These are phyloP conservation scores for Capsicum pubescens DNA, from an alignment of 257 asterid species.

Conservation along the genomic window DNA sequence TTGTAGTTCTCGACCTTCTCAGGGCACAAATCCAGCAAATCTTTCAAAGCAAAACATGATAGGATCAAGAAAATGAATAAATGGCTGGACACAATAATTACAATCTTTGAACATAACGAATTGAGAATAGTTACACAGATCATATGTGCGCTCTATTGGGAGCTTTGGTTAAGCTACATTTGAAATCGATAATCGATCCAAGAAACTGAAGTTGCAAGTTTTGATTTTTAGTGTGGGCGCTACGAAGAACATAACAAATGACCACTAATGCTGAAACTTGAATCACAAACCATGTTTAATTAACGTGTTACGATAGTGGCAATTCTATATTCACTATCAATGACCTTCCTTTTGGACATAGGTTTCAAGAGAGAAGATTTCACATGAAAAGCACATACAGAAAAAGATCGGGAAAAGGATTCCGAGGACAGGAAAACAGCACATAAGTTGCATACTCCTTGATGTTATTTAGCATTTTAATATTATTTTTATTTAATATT, in stretches of 20 bases:
- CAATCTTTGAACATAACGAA: not conserved
- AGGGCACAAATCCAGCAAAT: constrained; percentile 79
- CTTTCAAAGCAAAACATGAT: constrained; percentile 45
- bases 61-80: too few species aligned
- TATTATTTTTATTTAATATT: too few species aligned
- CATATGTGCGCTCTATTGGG: not conserved
- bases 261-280: not conserved
- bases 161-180: not conserved
- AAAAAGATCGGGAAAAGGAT: not conserved
- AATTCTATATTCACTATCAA: constrained; percentile 2
- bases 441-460: too few species aligned
- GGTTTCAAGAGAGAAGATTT: not conserved
- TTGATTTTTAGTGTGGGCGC: not conserved
- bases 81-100: not conserved
- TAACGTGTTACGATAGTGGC: not conserved
- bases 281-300: not conserved
- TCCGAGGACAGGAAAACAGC: too few species aligned
- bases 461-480: too few species aligned
- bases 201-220: not conserved
- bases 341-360: not conserved
- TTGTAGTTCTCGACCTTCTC: constrained; percentile 82
- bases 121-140: not conserved
- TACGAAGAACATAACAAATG: not conserved
- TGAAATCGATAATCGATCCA: not conserved
- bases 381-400: not conserved